Conservation (phyloP, 495 filamentous ascomycete species). For the Hypoxylon rickii region DNA sequence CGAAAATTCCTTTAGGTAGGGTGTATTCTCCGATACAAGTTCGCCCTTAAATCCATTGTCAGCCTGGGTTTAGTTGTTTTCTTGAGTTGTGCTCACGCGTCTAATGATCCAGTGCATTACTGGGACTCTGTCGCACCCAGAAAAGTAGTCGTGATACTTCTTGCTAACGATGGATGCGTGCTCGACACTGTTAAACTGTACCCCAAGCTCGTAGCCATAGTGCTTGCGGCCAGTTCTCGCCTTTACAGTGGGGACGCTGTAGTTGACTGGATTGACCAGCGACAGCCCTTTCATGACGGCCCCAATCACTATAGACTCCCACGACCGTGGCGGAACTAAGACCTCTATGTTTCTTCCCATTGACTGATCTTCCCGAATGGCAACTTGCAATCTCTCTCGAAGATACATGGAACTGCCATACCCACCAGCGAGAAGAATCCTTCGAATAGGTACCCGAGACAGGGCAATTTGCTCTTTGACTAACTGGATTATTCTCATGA, state of each 20-base stretch:
- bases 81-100: not conserved
- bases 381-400: slow-evolving; percentile 55
- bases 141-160: slow-evolving; percentile 5
- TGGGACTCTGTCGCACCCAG: slow-evolving; percentile 33
- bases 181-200: slow-evolving; percentile 33
- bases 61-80: not conserved
- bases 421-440: slow-evolving; percentile 72
- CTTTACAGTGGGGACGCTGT: slow-evolving; percentile 45
- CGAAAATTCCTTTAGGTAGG: slow-evolving; percentile 29
- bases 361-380: slow-evolving; percentile 25
- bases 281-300: slow-evolving; percentile 53
- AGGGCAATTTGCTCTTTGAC: slow-evolving; percentile 61
- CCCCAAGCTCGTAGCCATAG: slow-evolving; percentile 45
- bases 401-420: slow-evolving; percentile 73
- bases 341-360: slow-evolving; percentile 46
- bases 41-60: slow-evolving; percentile 28
- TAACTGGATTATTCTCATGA: slow-evolving; percentile 60
- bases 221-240: slow-evolving; percentile 56
- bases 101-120: slow-evolving; percentile 43
- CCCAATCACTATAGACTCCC: slow-evolving; percentile 53
- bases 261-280: slow-evolving; percentile 39
- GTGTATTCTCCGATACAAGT: slow-evolving; percentile 38
- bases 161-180: not conserved
- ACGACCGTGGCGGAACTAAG: slow-evolving; percentile 66
- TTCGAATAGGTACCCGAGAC: slow-evolving; percentile 49